Base-by-base conservation (phyloP, 176 grass and related monocot genomes). In the Rhynchospora tenuis region DNA sequence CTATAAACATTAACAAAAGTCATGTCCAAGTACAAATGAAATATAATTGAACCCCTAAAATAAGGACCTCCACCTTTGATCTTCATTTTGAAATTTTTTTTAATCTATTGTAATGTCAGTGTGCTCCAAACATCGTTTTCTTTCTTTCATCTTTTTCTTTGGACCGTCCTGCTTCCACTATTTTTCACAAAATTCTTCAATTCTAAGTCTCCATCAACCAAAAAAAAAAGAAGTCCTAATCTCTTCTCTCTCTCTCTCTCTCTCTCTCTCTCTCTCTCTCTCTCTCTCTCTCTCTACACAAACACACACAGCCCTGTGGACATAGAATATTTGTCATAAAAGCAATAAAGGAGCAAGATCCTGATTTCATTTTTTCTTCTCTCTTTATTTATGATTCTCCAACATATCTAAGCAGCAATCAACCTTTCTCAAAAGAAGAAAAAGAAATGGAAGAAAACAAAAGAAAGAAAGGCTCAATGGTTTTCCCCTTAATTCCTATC, bases 351-450 rank as follows among this genome's bases (percentile, higher is more conserved):
- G 44, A 82, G 59, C 64, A 47, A 69, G 48, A 73, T 19, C 46
- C 84, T 48, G 22, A 24, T 63, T n/a, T 22, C 23, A 60, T 81
- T 74, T 78, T 73, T 14, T 44, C 51, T 50, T 22, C 57, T 81
- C 60, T 83, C 66, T 59, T 73, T 73, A 65, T 51, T 26, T 66
- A 59, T 55, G 78, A 59, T 84, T 83, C 91, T 88, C 88, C 91
- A 93, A 84, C 85, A 90, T 74, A 86, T 88, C 90, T 83, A 86
- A 89, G 82, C 76, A 67, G 31, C 83, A 72, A 90, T 90, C 88
- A 86, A 62, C 61, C 82, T 82, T 63, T 80, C 64, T 68, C 67
- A 84, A 61, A 50, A 74, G 61, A 83, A 80, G 80, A 67, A 83
- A 68, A 75, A 84, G 84, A 69, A 51, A 46, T 60, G 44, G 55